Base-by-base conservation (phyloP, 352 stramenopile genomes). In the Globisporangium nodosum region DNA sequence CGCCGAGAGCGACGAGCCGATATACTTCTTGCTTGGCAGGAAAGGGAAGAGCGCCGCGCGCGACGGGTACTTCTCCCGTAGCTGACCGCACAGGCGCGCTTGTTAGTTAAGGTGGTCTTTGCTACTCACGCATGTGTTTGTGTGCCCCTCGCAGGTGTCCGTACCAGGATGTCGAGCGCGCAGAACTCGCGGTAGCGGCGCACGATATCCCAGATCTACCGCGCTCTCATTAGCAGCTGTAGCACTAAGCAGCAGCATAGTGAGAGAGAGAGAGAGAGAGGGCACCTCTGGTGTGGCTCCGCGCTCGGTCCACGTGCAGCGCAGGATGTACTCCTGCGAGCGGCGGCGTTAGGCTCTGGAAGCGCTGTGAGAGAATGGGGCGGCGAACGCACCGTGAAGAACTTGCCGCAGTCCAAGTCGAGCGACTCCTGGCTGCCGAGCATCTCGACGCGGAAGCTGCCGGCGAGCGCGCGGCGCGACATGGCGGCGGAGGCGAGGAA, bases 11-110 rank as follows among this genome's bases (percentile, higher is more conserved):
- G 85, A 94, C 43, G 85, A 92, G 15, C 85, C 85, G 46, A 94
- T 89, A 57, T 92, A 89, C 56, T 92, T 94, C 59, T 94, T 94
- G 69, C 85, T 92, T 24, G 85, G 85, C 27, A 94, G 65, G 54
- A 76, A 81, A 24, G 82, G 85, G 50, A 94, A 92, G 65, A 88
- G 66, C 15, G 69, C 61, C 35, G 76, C 82, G 30, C 81, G 78
- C 15, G 82, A 88, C 59, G 82, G 82, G 57, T 92, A 92, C 64
- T 94, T 94, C 52, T 94, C 85, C 11, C 85, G 82, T 24, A 94
- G 65, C 85, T 94, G 40, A 56, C 11, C 18, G n/a, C 43, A 30
- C 42, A 21, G 33, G 33, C 33, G 33, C 16, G 6, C 6, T 24
- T 5, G 42, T 48, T 20, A 20, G 42, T 16, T 20, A 12, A 46